These are phyloP conservation scores for Pharnaceum exiguum DNA, from an alignment of 148 eudicot species.

Conservation along the genomic window DNA sequence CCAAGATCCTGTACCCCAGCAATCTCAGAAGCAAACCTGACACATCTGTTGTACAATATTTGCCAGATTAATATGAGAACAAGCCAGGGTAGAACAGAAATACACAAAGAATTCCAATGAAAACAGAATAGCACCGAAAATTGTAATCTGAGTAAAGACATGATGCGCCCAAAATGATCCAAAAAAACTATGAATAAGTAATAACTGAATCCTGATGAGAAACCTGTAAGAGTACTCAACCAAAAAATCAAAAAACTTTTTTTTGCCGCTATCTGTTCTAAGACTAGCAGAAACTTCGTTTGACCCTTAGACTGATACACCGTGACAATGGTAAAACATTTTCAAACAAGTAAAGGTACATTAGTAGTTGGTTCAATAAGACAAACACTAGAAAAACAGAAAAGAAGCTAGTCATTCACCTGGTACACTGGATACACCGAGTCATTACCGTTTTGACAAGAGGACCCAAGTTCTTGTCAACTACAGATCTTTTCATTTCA, in stretches of 20 bases:
- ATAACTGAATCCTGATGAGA: too few species aligned
- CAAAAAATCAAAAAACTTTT: too few species aligned
- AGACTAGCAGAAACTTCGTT: neutral
- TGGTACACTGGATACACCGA: conserved; percentile 95
- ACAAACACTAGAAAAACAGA: neutral
- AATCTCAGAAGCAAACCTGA: conserved; percentile 89
- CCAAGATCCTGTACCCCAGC: conserved; percentile 99
- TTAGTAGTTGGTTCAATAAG: too few species aligned
- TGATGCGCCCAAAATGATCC: too few species aligned
- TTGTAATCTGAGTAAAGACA: too few species aligned
- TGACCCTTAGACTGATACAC: too few species aligned
- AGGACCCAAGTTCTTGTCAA: conserved; percentile 96
- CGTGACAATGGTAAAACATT: too few species aligned
- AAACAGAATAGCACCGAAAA: neutral
- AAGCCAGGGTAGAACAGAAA: neutral
- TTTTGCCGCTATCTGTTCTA: too few species aligned
- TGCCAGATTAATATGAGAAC: neutral
- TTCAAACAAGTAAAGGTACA: too few species aligned
- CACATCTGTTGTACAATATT: conserved; percentile 54
- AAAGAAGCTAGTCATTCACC: conserved; percentile 34
- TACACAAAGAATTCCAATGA: neutral
- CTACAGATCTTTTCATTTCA: conserved; percentile 96
- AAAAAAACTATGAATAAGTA: too few species aligned
- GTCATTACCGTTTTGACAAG: conserved; percentile 99
- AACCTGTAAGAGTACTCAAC: too few species aligned